phyloP scores from a whole-genome alignment of 768 basidiomycete species.

The Panus rudis region DNA sequence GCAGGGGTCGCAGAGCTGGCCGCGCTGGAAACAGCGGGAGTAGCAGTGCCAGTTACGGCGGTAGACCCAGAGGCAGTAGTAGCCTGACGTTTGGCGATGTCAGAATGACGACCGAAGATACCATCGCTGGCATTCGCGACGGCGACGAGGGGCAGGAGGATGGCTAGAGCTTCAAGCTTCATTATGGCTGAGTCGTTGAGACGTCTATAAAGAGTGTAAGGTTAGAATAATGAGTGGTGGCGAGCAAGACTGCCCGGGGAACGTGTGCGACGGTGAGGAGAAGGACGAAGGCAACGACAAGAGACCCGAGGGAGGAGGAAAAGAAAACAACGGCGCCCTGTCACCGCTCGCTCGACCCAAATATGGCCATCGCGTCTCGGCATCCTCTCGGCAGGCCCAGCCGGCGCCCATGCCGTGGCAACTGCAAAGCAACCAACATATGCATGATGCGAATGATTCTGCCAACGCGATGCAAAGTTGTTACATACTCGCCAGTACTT shows the following conservation, averaged over 20 bases:
- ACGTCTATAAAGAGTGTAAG: background rate
- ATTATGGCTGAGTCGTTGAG: no score
- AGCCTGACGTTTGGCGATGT: conserved; percentile 12
- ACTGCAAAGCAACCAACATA: no score
- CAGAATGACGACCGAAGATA: conserved; percentile 5
- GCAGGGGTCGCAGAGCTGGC: conserved; percentile 10
- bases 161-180: conserved; percentile 21
- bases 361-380: background rate
- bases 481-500: no score
- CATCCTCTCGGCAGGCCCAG: no score
- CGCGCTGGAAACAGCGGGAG: conserved; percentile 12
- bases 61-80: conserved; percentile 3
- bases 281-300: background rate
- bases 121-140: conserved; percentile 8
- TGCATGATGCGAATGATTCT: no score
- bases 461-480: no score
- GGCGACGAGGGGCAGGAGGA: conserved; percentile 15
- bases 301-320: background rate
- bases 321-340: background rate
- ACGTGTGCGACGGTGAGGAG: background rate
- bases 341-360: background rate
- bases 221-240: background rate
- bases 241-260: background rate
- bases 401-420: no score
- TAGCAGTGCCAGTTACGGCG: conserved; percentile 6